Evolutionary conservation across 495 filamentous ascomycete species (phyloP).

Genomic region (Penicillium cinerascens): DNA sequence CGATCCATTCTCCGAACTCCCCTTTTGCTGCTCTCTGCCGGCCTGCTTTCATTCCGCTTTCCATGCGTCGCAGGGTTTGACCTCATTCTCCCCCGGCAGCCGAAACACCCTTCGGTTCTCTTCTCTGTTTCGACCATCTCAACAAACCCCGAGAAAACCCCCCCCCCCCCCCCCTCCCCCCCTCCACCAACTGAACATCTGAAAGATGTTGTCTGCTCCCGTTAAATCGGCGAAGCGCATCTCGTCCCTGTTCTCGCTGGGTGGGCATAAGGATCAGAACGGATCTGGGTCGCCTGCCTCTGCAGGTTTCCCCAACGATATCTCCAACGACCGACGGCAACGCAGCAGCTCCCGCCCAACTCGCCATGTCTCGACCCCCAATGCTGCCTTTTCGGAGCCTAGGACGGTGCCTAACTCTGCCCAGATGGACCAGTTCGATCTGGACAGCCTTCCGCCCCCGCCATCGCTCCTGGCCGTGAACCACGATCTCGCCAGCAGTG

Average conservation of each 20-base stretch:
- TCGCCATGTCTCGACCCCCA: conserved; percentile 38
- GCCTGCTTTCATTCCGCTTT: conserved; percentile 18
- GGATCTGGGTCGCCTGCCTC: conserved; percentile 16
- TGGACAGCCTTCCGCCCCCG: conserved; percentile 40
- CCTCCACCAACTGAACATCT: conserved; percentile 4
- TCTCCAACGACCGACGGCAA: conserved; percentile 22
- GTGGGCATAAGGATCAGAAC: conserved; percentile 36
- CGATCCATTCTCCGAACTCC: conserved; percentile 43
- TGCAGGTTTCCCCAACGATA: conserved; percentile 11
- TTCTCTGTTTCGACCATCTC: conserved; percentile 2
- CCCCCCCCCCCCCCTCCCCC: conserved; percentile 6
- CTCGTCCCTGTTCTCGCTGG: conserved; percentile 46
- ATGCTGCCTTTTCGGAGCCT: conserved; percentile 27
- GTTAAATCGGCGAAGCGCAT: conserved; percentile 50
- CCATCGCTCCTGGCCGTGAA: conserved; percentile 44
- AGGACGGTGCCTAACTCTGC: conserved; percentile 26
- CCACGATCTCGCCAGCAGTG: conserved; percentile 37
- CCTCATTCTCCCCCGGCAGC: conserved; percentile 2
- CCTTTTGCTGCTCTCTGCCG: conserved; percentile 7
- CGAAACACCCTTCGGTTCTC: background rate
- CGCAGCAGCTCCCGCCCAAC: conserved; percentile 37
- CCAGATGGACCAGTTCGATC: conserved; percentile 27
- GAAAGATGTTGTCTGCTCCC: conserved; percentile 46
- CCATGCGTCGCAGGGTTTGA: conserved; percentile 19
- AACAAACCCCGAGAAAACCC: conserved; percentile 3